Evolutionary conservation across 352 stramenopile genomes (phyloP).

Genomic region (Phytophthora boehmeriae): DNA sequence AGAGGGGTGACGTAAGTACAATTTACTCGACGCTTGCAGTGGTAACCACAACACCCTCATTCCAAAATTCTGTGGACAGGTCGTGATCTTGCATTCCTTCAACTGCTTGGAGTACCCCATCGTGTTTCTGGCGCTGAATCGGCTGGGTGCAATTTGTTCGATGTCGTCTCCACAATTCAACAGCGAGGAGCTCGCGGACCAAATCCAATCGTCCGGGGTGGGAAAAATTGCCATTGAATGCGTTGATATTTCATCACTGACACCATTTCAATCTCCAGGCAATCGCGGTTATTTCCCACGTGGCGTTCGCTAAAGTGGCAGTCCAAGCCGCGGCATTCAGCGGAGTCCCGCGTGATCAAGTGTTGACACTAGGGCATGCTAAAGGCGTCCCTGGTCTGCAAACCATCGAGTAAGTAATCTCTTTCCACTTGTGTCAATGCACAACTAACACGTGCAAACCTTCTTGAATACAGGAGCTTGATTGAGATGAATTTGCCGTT

Average conservation of each 20-base stretch:
- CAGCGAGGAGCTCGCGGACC: constrained; percentile 36
- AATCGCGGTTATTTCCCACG: constrained; percentile 40
- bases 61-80: constrained; percentile 16
- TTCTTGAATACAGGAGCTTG: constrained; percentile 27
- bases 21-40: neutral
- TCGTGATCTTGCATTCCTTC: constrained; percentile 50
- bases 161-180: constrained; percentile 44
- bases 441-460: neutral
- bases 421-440: neutral
- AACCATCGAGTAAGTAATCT: constrained; percentile 36
- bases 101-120: constrained; percentile 65
- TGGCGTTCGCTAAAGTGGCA: constrained; percentile 27
- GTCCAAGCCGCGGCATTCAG: constrained; percentile 22
- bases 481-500: constrained; percentile 23
- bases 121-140: constrained; percentile 51
- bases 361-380: constrained; percentile 36
- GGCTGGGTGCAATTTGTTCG: constrained; percentile 49
- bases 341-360: constrained; percentile 8
- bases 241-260: neutral
- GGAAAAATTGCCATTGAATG: neutral
- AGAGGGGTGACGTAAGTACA: constrained; percentile 50
- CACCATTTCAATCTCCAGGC: constrained; percentile 6
- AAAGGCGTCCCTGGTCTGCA: constrained; percentile 9
- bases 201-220: constrained; percentile 44
- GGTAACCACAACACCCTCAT: neutral